phyloP scores from a whole-genome alignment of 192 early-diverging fungal genomes.

The Entomortierella beljakovae region DNA sequence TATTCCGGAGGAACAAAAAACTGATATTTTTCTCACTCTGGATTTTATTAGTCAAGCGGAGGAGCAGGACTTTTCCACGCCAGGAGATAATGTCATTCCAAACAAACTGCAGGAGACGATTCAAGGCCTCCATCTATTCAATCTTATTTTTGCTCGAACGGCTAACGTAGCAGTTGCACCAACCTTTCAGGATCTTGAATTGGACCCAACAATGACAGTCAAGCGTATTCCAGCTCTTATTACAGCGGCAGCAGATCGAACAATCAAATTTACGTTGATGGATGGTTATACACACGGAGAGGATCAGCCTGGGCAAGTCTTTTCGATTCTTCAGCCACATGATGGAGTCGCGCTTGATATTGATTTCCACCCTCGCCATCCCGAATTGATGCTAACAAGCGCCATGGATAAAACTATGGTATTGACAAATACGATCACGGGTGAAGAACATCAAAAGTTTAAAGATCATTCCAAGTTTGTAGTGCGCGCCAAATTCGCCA shows the following conservation, averaged over 20 bases:
- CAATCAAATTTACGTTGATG: slow-evolving; percentile 62
- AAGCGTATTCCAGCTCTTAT: slow-evolving; percentile 53
- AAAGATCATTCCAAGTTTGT: slow-evolving; percentile 82
- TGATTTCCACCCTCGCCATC: slow-evolving; percentile 70
- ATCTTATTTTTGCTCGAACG: slow-evolving; percentile 66
- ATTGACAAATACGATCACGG: slow-evolving; percentile 57
- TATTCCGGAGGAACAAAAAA: not conserved
- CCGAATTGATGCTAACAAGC: slow-evolving; percentile 61
- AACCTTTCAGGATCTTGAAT: slow-evolving; percentile 30
- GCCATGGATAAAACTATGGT: slow-evolving; percentile 64
- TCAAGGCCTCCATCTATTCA: slow-evolving; percentile 63
- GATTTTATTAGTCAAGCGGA: slow-evolving; percentile 7
- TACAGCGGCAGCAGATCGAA: slow-evolving; percentile 72
- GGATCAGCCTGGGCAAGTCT: slow-evolving; percentile 42
- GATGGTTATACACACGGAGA: slow-evolving; percentile 42
- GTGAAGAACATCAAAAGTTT: slow-evolving; percentile 65
- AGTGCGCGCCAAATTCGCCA: slow-evolving; percentile 68
- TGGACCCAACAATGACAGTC: slow-evolving; percentile 18
- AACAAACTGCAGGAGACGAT: slow-evolving; percentile 35
- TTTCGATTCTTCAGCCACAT: slow-evolving; percentile 60
- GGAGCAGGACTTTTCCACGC: slow-evolving; percentile 54
- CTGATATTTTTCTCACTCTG: not conserved
- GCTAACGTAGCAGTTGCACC: slow-evolving; percentile 37
- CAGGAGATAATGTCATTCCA: slow-evolving; percentile 56
- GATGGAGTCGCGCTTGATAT: slow-evolving; percentile 70